Evolutionary conservation across 805 yeast genomes (phyloP).

Genomic region (Debaryomyces prosopidis): DNA sequence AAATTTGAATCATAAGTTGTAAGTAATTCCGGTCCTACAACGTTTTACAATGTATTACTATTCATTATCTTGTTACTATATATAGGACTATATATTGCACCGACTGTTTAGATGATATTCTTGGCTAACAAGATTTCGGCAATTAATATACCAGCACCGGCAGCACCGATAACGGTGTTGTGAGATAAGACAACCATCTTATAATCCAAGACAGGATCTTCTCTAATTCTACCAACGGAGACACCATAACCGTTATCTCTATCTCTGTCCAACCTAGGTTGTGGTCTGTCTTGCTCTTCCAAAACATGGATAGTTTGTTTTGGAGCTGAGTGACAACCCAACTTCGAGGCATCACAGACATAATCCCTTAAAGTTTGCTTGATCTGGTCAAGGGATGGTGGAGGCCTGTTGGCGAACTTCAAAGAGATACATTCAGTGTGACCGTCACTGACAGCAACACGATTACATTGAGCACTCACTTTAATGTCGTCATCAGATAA

Average conservation of each 20-base stretch:
- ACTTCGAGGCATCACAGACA: constrained; percentile 75
- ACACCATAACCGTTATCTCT: constrained; percentile 94
- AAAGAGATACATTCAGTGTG: constrained; percentile 94
- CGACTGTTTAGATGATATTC: constrained; percentile 53
- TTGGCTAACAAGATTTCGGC: constrained; percentile 87
- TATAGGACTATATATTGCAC: constrained; percentile 1
- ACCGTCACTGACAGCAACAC: constrained; percentile 97
- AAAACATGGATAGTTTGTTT: constrained; percentile 87
- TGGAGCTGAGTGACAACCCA: constrained; percentile 92
- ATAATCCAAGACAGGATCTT: constrained; percentile 88
- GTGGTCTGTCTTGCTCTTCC: constrained; percentile 93
- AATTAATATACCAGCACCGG: constrained; percentile 95
- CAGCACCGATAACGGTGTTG: constrained; percentile 97
- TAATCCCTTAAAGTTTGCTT: constrained; percentile 70
- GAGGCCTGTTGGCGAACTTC: constrained; percentile 75
- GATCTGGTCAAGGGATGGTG: constrained; percentile 82
- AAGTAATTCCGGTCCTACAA: too few species aligned
- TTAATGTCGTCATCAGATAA: constrained; percentile 69
- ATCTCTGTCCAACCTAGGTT: constrained; percentile 95
- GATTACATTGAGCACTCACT: constrained; percentile 94
- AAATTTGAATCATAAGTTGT: too few species aligned
- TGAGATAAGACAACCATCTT: constrained; percentile 98
- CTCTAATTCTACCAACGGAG: constrained; percentile 91
- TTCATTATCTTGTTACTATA: background rate
- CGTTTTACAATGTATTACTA: too few species aligned